phyloP scores from a whole-genome alignment of 495 filamentous ascomycete genomes.

The Penicillium pancosmium region DNA sequence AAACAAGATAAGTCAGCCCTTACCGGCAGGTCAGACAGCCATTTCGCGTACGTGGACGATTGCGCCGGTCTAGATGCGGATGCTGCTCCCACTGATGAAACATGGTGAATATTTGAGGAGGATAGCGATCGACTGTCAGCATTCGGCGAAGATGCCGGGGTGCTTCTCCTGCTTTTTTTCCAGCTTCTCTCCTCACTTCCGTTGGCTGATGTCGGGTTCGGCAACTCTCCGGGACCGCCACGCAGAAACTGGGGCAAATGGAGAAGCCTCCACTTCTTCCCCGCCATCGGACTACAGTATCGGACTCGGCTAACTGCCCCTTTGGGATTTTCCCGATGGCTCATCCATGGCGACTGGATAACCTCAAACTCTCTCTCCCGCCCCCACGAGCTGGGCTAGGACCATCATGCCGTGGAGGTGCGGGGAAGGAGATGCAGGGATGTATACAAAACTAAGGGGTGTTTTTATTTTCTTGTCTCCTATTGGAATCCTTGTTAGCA shows the following conservation, averaged over 20 bases:
- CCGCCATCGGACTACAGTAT: neutral
- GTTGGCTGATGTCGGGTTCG: constrained; percentile 6
- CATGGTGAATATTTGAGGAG: constrained; percentile 8
- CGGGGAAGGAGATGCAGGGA: neutral
- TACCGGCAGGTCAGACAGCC: constrained; percentile 20
- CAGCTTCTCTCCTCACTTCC: neutral
- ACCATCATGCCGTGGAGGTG: neutral
- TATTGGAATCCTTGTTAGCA: too few relatives aligned
- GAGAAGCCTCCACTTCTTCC: constrained; percentile 10
- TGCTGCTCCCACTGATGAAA: constrained; percentile 18
- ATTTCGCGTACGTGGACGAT: constrained; percentile 18
- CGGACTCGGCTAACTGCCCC: constrained; percentile 12
- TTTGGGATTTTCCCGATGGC: constrained; percentile 4
- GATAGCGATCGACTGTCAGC: neutral
- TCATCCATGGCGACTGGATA: neutral
- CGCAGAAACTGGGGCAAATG: constrained; percentile 1
- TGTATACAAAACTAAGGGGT: neutral
- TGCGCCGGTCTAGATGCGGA: constrained; percentile 12
- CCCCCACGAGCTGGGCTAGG: too few relatives aligned
- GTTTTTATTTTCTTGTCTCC: too few relatives aligned
- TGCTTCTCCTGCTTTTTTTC: neutral
- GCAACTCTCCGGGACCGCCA: constrained; percentile 5
- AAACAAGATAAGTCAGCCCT: neutral
- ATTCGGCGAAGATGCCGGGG: neutral
- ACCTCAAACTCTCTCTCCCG: too few relatives aligned